Base-by-base conservation (phyloP, 2,329 filamentous ascomycete species). In the Colletotrichum endophyticum region DNA sequence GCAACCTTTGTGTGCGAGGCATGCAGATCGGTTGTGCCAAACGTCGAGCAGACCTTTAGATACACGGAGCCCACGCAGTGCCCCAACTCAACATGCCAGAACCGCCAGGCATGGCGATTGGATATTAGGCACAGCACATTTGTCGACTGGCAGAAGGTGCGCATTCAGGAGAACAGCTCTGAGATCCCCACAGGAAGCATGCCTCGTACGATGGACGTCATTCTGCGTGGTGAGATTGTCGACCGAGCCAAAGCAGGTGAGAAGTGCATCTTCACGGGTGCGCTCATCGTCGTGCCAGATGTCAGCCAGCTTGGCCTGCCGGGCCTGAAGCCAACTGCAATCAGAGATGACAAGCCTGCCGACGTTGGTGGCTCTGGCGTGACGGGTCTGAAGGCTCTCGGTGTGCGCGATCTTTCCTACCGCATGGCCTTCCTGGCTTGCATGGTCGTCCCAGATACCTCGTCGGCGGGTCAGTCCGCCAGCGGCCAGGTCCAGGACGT, bases 151-250 rank as follows among this genome's bases (percentile, higher is more conserved):
- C 97, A 99, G 84, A 99, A 99, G 84, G 96, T 99, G 28, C 95
- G 98, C 78, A 95, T 99, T 77, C 97, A 99, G 86, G 97, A 99
- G 85, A 99, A 99, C 87, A 98, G 96, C 80, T 96, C 96, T 6
- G 97, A 99, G 84, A 99, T 99, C 49, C 97, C 97, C 0, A 99
- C 97, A 0, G 97, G 97, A 71, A 98, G 96, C 86, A 99, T 99
- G 97, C 97, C 97, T 28, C 92, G 97, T 76, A 99, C 97, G 4
- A 97, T 99, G 92, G 97, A 99, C 82, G 94, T 99, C 57, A 98
- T 99, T 79, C 86, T 99, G 39, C 94, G 97, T 77, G 97, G 97
- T 82, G 97, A 99, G 84, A 98, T 99, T 88, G 97, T 99, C 30
- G 97, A 99, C 81, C 93, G 97, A 68, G 96, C 96, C 69, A 99